These are phyloP conservation scores for Acacia pycnantha DNA, from an alignment of 331 rosid species.

Conservation along the genomic window DNA sequence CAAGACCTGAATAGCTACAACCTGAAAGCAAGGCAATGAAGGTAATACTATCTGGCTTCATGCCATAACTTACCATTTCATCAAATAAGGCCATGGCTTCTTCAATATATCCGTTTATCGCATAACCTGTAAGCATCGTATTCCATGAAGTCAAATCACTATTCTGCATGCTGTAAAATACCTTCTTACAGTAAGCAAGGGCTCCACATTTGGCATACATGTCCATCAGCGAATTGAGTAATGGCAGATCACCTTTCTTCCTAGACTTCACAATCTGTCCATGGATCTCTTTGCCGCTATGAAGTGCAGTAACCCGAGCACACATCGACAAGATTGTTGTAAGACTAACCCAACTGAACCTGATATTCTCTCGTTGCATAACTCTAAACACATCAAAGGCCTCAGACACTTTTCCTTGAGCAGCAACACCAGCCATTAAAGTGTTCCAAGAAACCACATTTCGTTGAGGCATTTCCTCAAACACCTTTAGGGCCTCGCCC, in stretches of 20 bases:
- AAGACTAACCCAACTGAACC: conserved; percentile 62
- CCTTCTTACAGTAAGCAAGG: conserved; percentile 43
- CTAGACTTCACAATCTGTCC: conserved; percentile 54
- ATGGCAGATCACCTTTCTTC: conserved; percentile 42
- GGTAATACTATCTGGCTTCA: conserved; percentile 51
- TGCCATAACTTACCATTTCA: conserved; percentile 35
- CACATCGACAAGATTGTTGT: conserved; percentile 44
- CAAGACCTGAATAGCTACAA: conserved; percentile 58
- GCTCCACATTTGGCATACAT: conserved; percentile 73
- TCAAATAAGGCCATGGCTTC: conserved; percentile 46
- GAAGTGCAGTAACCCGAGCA: conserved; percentile 45
- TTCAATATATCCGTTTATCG: conserved; percentile 46
- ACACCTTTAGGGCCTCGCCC: conserved; percentile 41
- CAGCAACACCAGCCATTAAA: conserved; percentile 42
- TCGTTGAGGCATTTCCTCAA: conserved; percentile 58
- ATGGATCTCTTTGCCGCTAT: conserved; percentile 60
- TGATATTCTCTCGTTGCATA: conserved; percentile 49
- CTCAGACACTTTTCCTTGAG: conserved; percentile 36
- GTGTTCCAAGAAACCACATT: conserved; percentile 66
- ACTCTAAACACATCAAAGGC: conserved; percentile 43
- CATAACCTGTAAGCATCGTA: conserved; percentile 50
- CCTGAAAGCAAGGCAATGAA: conserved; percentile 59
- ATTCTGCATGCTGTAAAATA: conserved; percentile 40
- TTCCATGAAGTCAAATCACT: conserved; percentile 64
- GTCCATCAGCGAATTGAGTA: conserved; percentile 55